These are phyloP conservation scores for Monilinia laxa DNA, from an alignment of 2,329 filamentous ascomycete genomes.

Conservation along the genomic window DNA sequence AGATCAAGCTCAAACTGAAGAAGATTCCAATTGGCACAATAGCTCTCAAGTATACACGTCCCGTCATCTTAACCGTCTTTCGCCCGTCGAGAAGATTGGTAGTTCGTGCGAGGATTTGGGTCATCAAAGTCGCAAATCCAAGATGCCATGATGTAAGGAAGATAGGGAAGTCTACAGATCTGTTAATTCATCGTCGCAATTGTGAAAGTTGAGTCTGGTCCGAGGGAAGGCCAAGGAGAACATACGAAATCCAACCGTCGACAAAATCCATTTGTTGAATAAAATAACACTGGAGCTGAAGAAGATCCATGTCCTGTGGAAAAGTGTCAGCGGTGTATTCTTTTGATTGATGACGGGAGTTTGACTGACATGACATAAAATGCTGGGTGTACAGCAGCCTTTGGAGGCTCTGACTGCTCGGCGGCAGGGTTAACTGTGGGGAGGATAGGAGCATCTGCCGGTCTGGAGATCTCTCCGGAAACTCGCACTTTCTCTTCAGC, in stretches of 20 bases:
- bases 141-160: constrained; percentile 96
- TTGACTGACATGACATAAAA: constrained; percentile 71
- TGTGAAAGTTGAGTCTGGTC: neutral
- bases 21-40: constrained; percentile 94
- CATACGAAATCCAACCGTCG: constrained; percentile 80
- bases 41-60: constrained; percentile 85
- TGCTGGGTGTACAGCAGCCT: constrained; percentile 51
- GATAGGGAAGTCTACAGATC: constrained; percentile 61
- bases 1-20: constrained; percentile 95
- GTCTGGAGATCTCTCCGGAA: constrained; percentile 72
- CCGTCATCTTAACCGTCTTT: constrained; percentile 97
- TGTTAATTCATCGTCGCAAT: constrained; percentile 37
- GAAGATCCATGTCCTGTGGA: constrained; percentile 78
- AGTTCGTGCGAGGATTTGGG: constrained; percentile 86
- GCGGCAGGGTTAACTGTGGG: constrained; percentile 69
- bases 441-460: constrained; percentile 60
- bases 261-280: constrained; percentile 98
- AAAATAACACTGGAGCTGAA: constrained; percentile 93
- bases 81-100: constrained; percentile 88
- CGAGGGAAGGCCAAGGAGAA: constrained; percentile 22
- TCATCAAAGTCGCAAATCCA: constrained; percentile 89
- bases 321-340: constrained; percentile 26
- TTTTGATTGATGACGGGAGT: constrained; percentile 6
- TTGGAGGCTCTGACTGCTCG: constrained; percentile 65
- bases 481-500: constrained; percentile 78